Evolutionary conservation across 73 alveolate species (phyloP).

Genomic region (Symbiodinium pilosum): DNA sequence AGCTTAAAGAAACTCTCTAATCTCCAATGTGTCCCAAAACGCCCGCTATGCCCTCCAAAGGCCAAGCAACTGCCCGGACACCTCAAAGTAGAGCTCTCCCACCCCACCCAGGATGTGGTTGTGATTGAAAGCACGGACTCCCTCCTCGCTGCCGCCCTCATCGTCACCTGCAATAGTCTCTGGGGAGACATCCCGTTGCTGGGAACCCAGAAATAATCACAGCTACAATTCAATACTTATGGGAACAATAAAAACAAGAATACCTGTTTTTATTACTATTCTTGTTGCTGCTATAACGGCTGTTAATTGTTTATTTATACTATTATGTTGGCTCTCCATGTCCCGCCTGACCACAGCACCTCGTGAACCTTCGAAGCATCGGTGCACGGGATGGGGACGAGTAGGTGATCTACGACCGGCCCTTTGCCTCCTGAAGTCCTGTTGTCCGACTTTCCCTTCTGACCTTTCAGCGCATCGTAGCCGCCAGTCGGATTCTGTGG

Average conservation of each 20-base stretch:
- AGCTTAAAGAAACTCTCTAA: not conserved
- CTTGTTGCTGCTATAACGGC: no score
- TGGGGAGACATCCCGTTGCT: not conserved
- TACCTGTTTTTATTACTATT: no score
- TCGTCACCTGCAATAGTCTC: not conserved
- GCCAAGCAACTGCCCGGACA: conserved; percentile 33
- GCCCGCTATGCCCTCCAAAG: not conserved
- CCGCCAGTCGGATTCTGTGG: not conserved
- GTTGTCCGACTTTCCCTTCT: not conserved
- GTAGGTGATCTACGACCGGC: not conserved
- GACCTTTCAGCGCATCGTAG: not conserved
- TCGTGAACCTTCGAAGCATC: not conserved
- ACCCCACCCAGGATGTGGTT: conserved; percentile 19
- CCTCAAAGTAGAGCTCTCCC: conserved; percentile 52
- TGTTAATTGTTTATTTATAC: no score
- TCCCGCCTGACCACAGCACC: not conserved
- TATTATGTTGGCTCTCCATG: no score
- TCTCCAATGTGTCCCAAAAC: not conserved
- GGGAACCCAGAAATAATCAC: not conserved
- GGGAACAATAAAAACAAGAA: no score
- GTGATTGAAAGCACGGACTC: conserved; percentile 25
- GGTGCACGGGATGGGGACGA: not conserved
- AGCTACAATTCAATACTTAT: no score
- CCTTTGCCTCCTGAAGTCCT: not conserved
- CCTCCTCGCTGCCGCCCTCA: not conserved